phyloP scores from a whole-genome alignment of 176 grass and related monocot species.

The Poa pratensis region DNA sequence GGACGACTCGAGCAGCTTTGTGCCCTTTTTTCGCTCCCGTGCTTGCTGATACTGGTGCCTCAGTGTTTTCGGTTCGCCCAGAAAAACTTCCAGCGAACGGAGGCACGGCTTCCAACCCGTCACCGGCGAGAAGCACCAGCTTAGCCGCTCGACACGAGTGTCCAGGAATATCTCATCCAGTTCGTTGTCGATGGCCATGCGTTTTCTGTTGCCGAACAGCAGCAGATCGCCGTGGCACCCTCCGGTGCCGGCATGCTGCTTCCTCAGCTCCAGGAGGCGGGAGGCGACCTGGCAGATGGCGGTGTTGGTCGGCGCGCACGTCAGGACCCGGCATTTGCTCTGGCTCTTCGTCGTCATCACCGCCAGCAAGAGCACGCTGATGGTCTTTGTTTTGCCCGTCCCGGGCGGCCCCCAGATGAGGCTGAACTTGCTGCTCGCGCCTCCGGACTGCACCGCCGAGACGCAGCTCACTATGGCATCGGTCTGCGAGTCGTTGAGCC shows the following conservation, averaged over 20 bases:
- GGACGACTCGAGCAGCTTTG: constrained; percentile 10
- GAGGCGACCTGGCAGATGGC: constrained; percentile 63
- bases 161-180: constrained; percentile 70
- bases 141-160: constrained; percentile 36
- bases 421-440: constrained; percentile 33
- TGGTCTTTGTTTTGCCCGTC: constrained; percentile 83
- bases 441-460: constrained; percentile 30
- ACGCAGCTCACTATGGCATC: constrained; percentile 50
- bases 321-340: constrained; percentile 46
- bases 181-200: constrained; percentile 34
- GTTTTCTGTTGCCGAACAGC: constrained; percentile 58
- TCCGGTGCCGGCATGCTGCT: background rate
- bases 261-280: constrained; percentile 47
- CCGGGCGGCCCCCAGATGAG: constrained; percentile 82
- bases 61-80: too few species aligned
- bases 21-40: background rate
- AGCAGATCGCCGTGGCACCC: constrained; percentile 47
- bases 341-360: background rate
- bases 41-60: constrained; percentile 1
- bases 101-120: constrained; percentile 57
- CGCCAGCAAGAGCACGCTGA: constrained; percentile 42
- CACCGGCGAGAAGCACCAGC: constrained; percentile 34
- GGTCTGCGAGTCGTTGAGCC: constrained; percentile 59
- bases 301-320: constrained; percentile 71
- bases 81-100: constrained; percentile 28